These are phyloP conservation scores for Bipolaris cookei DNA, from an alignment of 2,329 filamentous ascomycete genomes.

Conservation along the genomic window DNA sequence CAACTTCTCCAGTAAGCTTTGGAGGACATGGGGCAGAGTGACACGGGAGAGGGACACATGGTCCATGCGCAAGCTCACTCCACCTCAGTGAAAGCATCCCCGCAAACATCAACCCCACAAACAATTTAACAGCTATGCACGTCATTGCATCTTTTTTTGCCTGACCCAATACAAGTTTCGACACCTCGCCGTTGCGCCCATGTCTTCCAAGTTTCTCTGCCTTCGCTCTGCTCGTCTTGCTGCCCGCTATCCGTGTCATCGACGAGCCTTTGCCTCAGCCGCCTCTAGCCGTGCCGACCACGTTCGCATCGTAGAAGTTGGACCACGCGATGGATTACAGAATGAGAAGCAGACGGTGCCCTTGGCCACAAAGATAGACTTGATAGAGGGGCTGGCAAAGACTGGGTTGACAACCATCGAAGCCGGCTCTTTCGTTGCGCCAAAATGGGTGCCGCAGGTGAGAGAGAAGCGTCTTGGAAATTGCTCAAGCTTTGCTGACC, in stretches of 20 bases:
- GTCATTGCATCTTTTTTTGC: conserved; percentile 12
- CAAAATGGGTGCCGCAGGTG: conserved; percentile 85
- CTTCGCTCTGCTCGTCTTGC: conserved; percentile 46
- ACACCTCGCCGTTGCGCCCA: conserved; percentile 13
- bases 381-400: conserved; percentile 71
- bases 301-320: conserved; percentile 77
- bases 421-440: conserved; percentile 80
- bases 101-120: conserved; percentile 25
- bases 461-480: background rate
- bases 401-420: conserved; percentile 78
- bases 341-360: conserved; percentile 78
- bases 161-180: background rate
- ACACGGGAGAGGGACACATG: conserved; percentile 1
- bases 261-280: conserved; percentile 42
- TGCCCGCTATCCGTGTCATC: conserved; percentile 41
- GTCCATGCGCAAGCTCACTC: conserved; percentile 18
- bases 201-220: conserved; percentile 41
- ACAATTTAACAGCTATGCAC: conserved; percentile 14
- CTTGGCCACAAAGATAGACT: conserved; percentile 74
- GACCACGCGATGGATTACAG: conserved; percentile 84
- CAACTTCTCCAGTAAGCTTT: background rate
- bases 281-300: conserved; percentile 48
- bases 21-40: background rate
- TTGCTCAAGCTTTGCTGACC: conserved; percentile 50
- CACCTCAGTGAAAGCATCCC: conserved; percentile 20